Conservation (phyloP, 2,329 filamentous ascomycete genomes). For the Exserohilum turcica region DNA sequence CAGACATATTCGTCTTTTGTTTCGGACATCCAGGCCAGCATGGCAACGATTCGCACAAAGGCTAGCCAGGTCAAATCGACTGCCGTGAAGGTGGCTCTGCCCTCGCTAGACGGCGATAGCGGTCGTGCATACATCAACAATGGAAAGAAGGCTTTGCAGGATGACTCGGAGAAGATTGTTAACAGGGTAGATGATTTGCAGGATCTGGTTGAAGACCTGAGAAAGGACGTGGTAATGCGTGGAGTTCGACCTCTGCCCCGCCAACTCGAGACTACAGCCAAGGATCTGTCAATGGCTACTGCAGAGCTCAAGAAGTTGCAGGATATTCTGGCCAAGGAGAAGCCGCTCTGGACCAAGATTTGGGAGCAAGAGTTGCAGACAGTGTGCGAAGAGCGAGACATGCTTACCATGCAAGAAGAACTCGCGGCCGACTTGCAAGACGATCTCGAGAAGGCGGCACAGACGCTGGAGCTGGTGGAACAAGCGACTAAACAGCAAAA, state of each 20-base stretch:
- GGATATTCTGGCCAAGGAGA: conserved; percentile 87
- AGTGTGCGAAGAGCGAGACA: conserved; percentile 92
- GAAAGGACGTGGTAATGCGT: conserved; percentile 92
- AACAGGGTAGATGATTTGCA: conserved; percentile 95
- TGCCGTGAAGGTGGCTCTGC: conserved; percentile 72
- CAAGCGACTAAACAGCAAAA: conserved; percentile 97
- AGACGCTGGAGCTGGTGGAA: conserved; percentile 94
- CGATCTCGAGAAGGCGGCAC: conserved; percentile 90
- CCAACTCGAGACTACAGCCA: conserved; percentile 85
- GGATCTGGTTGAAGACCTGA: conserved; percentile 92
- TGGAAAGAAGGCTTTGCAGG: conserved; percentile 84
- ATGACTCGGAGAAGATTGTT: conserved; percentile 89
- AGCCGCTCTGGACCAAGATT: conserved; percentile 97
- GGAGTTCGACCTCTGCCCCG: conserved; percentile 89
- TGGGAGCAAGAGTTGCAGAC: conserved; percentile 98
- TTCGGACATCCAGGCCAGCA: conserved; percentile 84
- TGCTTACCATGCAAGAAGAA: conserved; percentile 95
- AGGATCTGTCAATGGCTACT: conserved; percentile 80
- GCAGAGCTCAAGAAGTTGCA: conserved; percentile 93
- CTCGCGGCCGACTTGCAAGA: conserved; percentile 89
- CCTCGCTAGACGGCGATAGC: conserved; percentile 74
- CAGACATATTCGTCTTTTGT: conserved; percentile 94
- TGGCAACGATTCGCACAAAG: conserved; percentile 81
- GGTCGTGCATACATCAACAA: conserved; percentile 83
- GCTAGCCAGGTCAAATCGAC: conserved; percentile 78